These are phyloP conservation scores for Nakaseomyces delphensis DNA, from an alignment of 1,139 yeast species.

Conservation along the genomic window DNA sequence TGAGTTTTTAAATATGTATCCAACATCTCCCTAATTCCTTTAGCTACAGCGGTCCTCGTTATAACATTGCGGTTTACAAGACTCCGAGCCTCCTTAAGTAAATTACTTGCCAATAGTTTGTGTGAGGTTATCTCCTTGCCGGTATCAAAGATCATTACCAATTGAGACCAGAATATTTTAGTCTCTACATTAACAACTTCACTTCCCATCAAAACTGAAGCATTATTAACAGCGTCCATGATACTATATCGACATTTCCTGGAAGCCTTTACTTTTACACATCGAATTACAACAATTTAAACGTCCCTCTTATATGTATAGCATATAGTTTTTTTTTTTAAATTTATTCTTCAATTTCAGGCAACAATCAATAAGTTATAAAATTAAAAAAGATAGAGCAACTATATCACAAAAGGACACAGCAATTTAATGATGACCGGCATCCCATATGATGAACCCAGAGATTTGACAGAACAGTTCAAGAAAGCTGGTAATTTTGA, in stretches of 20 bases:
- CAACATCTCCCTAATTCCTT: no score
- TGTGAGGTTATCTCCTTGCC: neutral
- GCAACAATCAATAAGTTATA: no score
- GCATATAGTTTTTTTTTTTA: no score
- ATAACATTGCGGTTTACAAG: neutral
- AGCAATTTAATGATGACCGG: no score
- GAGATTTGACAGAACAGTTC: conserved; percentile 24
- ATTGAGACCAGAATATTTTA: neutral
- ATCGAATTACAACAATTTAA: no score
- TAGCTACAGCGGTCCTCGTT: neutral
- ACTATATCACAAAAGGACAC: no score
- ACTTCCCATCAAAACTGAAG: neutral
- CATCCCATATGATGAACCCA: conserved; percentile 19
- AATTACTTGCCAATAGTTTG: neutral
- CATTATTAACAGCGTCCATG: neutral
- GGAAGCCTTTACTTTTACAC: no score
- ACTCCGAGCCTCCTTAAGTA: neutral
- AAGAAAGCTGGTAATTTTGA: conserved; percentile 30
- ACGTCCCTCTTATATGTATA: no score
- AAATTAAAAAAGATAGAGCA: no score
- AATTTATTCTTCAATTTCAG: no score
- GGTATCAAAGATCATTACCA: neutral
- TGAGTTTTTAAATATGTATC: no score
- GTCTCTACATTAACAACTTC: neutral
- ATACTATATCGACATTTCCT: no score